Evolutionary conservation across 306 rosid species (phyloP), one percentile per base, ranked within the genome.

Genomic region (Chamaecrista fasciculata): DNA sequence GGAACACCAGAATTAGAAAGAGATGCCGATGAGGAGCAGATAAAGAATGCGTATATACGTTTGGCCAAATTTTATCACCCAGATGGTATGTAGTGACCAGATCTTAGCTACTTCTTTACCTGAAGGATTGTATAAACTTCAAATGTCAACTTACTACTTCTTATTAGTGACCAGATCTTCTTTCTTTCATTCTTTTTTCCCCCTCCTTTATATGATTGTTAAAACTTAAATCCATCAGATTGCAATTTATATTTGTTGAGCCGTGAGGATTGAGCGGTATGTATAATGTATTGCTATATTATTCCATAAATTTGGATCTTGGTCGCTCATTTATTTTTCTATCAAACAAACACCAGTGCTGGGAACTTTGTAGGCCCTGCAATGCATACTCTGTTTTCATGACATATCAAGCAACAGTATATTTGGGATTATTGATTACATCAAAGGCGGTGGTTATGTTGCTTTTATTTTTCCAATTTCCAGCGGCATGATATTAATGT

Each of bases 61-160:
- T 81, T 94, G 89, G 98, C 97, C 60, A 94, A 94, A 73, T 90
- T 75, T 78, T 94, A 90, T 82, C 98, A 94, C 82, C 98, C 98
- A 11, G 98, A 94, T 84, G 98, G 98, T 94, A 73, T 78, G 90
- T 46, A 24, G 78, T 48, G 76, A 65, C 44, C n/a, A n/a, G n/a
- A 39, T 61, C 59, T 74, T 61, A 44, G 26, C 9, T 43, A 65
- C 59, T 57, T 62, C 48, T 50, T 66, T 36, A 15, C 37, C 44
- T 73, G 0, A 36, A 52, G 52, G 34, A 34, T 74, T 26, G 40
- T 62, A 28, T 46, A 65, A 47, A 64, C 28, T 11, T 23, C 57
- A 48, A 69, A 31, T 48, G 28, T 56, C 48, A 58, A 43, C 24
- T 65, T 51, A 24, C 20, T 58, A 31, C 1, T 34, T 25, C 15